Evolutionary conservation across 352 stramenopile species (phyloP).

Genomic region (Phytopythium montanum): DNA sequence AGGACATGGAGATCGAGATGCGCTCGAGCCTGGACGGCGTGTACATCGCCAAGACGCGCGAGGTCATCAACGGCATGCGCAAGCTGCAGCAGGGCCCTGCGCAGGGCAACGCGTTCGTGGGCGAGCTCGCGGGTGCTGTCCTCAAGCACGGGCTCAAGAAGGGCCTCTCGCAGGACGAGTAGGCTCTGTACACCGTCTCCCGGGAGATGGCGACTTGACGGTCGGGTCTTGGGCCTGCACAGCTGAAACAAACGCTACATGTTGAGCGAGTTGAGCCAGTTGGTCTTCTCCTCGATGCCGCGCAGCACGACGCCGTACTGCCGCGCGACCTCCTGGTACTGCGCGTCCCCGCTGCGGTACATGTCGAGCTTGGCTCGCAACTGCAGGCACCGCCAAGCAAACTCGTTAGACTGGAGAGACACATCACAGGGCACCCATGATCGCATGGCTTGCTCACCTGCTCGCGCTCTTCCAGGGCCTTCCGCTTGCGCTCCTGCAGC

Average conservation of each 20-base stretch:
- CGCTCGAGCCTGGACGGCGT: constrained; percentile 89
- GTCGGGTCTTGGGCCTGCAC: neutral
- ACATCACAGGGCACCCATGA: neutral
- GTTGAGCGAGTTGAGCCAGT: constrained; percentile 36
- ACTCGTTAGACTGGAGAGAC: neutral
- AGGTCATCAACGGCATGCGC: constrained; percentile 93
- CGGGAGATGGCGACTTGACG: too few relatives aligned
- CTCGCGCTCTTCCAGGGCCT: constrained; percentile 18
- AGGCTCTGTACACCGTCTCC: neutral
- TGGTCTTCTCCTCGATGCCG: constrained; percentile 36
- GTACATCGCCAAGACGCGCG: constrained; percentile 95
- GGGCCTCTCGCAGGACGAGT: constrained; percentile 7
- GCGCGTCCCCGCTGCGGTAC: constrained; percentile 22
- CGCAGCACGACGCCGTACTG: constrained; percentile 29
- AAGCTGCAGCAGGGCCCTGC: constrained; percentile 67
- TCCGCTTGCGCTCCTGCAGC: constrained; percentile 18
- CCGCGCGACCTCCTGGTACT: constrained; percentile 34
- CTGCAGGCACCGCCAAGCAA: constrained; percentile 6
- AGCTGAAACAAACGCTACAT: constrained; percentile 18
- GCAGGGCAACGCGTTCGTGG: constrained; percentile 64
- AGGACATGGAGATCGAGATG: constrained; percentile 96
- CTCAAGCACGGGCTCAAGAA: constrained; percentile 75
- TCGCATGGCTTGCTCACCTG: neutral
- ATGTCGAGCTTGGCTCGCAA: constrained; percentile 30
- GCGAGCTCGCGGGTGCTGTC: constrained; percentile 65